A percentile compares a stretch with the other conserved stretches of the same genome.
Conservation (phyloP, 208 protist genomes). For the Angomonas desouzai region DNA sequence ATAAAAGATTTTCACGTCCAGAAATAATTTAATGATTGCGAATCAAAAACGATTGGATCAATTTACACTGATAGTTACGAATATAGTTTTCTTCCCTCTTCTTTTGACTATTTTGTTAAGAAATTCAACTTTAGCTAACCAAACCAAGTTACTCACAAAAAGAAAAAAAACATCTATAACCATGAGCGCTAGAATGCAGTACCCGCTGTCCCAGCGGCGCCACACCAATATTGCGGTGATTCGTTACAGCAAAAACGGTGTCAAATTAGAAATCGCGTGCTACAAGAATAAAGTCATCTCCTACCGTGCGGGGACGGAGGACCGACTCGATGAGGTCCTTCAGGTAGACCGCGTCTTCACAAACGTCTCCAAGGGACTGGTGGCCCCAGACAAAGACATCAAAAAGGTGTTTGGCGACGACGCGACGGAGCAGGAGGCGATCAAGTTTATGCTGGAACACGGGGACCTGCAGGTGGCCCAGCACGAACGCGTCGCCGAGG, state of each 20-base stretch:
- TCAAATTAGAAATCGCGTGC: conserved; percentile 86
- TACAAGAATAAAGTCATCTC: conserved; percentile 93
- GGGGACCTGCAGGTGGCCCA: conserved; percentile 97
- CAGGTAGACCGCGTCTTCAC: conserved; percentile 90
- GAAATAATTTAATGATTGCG: too few species aligned
- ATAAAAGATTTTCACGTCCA: too few species aligned
- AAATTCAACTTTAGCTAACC: conserved; percentile 2
- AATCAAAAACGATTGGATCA: too few species aligned
- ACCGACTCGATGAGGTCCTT: conserved; percentile 85
- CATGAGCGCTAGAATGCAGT: conserved; percentile 85
- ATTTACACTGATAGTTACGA: too few species aligned
- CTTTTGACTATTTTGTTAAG: neutral
- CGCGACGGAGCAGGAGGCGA: conserved; percentile 64
- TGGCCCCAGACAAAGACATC: conserved; percentile 83
- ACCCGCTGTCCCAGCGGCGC: conserved; percentile 83
- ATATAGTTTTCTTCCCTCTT: too few species aligned
- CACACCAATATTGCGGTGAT: conserved; percentile 90
- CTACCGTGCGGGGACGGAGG: conserved; percentile 80
- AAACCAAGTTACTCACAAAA: neutral
- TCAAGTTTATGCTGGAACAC: conserved; percentile 92
- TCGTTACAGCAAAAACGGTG: conserved; percentile 74
- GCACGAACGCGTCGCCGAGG: conserved; percentile 93
- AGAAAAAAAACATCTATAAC: conserved; percentile 4
- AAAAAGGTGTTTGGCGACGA: conserved; percentile 51
- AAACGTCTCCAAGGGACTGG: conserved; percentile 76